Conservation (phyloP, 192 early-diverging fungal species). For the Backusella parvicylindrica region DNA sequence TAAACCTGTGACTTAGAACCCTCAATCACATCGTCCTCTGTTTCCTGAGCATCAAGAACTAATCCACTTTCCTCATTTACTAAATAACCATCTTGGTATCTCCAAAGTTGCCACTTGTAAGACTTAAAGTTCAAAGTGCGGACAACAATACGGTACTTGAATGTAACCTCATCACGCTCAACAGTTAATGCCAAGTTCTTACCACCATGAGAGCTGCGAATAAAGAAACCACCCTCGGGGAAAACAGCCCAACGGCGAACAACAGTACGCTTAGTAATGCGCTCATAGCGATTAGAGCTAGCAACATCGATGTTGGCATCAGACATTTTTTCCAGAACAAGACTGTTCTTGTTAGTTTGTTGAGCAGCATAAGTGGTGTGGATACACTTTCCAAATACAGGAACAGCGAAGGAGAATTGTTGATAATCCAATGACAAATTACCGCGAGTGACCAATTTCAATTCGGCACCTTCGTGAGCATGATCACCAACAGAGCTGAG, state of each 20-base stretch:
- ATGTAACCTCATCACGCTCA: not conserved
- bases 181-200: slow-evolving; percentile 27
- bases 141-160: slow-evolving; percentile 7
- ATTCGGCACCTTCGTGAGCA: slow-evolving; percentile 1
- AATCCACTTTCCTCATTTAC: slow-evolving; percentile 23
- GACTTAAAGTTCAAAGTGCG: slow-evolving; percentile 18
- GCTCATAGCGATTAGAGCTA: slow-evolving; percentile 16
- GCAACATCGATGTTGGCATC: not conserved
- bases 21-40: slow-evolving; percentile 7
- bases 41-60: slow-evolving; percentile 7
- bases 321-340: not conserved
- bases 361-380: not conserved
- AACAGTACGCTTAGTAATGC: slow-evolving; percentile 12
- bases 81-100: slow-evolving; percentile 20
- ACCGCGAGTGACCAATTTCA: slow-evolving; percentile 19
- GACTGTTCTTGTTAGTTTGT: not conserved
- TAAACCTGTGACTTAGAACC: slow-evolving; percentile 8
- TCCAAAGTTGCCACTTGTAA: slow-evolving; percentile 32
- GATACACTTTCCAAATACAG: slow-evolving; percentile 20
- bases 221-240: slow-evolving; percentile 28
- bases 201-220: slow-evolving; percentile 12
- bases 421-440: slow-evolving; percentile 1
- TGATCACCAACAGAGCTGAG: slow-evolving; percentile 7
- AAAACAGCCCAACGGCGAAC: slow-evolving; percentile 30
- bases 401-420: slow-evolving; percentile 25